A percentile compares a stretch with the other conserved stretches of the same genome.
phyloP scores from a whole-genome alignment of 2,329 filamentous ascomycete genomes.

The Madurella mycetomatis region DNA sequence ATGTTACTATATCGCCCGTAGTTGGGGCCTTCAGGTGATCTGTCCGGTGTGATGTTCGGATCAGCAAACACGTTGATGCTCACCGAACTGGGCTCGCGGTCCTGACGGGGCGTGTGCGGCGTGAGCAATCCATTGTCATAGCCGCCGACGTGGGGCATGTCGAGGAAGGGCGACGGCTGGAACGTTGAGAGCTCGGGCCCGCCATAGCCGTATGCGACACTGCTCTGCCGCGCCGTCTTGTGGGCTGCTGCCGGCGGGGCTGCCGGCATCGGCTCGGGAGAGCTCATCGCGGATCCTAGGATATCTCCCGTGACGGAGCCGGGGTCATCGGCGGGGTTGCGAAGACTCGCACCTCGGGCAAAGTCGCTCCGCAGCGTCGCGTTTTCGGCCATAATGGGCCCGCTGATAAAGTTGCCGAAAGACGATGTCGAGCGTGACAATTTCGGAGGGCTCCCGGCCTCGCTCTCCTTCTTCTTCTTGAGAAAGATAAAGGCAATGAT shows the following conservation, averaged over 20 bases:
- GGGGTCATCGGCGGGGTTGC: constrained; percentile 9
- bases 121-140: constrained; percentile 1
- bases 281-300: constrained; percentile 9
- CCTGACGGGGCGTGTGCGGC: constrained; percentile 32
- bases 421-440: constrained; percentile 34
- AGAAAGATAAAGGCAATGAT: constrained; percentile 39
- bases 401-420: constrained; percentile 51
- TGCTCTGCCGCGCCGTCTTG: constrained; percentile 11
- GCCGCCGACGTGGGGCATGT: constrained; percentile 12
- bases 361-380: constrained; percentile 49
- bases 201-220: constrained; percentile 21
- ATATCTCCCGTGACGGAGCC: constrained; percentile 13
- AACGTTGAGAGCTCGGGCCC: constrained; percentile 20
- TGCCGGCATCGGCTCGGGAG: constrained; percentile 9
- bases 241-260: constrained; percentile 5
- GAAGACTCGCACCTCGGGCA: constrained; percentile 19
- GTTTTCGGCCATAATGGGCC: constrained; percentile 46
- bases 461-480: constrained; percentile 26
- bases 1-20: constrained; percentile 25
- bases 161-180: constrained; percentile 1
- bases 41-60: constrained; percentile 33
- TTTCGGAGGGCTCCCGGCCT: constrained; percentile 24
- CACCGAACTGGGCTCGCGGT: constrained; percentile 43
- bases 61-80: constrained; percentile 53
- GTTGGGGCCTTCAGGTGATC: constrained; percentile 25